Conservation (phyloP, 345 rosid genomes). For the Eutrema japonicum region DNA sequence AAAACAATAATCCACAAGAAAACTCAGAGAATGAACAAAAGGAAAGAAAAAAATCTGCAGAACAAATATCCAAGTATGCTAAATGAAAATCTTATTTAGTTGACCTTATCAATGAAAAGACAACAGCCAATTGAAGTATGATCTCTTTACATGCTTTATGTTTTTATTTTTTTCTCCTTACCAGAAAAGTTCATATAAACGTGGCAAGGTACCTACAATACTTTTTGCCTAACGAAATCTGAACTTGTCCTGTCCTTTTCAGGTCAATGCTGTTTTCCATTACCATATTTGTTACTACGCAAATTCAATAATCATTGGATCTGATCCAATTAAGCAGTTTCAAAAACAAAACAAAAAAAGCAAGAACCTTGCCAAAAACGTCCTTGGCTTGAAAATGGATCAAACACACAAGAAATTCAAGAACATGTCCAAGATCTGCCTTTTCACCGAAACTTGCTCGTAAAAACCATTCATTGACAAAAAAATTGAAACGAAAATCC, state of each 20-base stretch:
- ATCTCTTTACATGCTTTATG: constrained; percentile 1
- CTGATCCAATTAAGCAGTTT: constrained; percentile 29
- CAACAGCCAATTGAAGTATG: constrained; percentile 6
- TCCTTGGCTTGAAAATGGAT: constrained; percentile 8
- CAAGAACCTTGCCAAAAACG: not conserved
- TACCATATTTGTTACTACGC: constrained; percentile 33
- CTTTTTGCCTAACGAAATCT: constrained; percentile 31
- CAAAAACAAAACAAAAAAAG: not conserved
- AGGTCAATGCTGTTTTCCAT: constrained; percentile 37
- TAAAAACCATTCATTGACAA: constrained; percentile 2
- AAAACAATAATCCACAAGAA: constrained; percentile 8
- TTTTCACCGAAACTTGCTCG: not conserved
- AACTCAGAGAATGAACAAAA: constrained; percentile 1
- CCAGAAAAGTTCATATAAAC: constrained; percentile 29
- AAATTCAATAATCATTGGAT: constrained; percentile 33
- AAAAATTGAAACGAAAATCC: not conserved
- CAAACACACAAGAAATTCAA: constrained; percentile 28
- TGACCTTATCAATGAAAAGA: not conserved
- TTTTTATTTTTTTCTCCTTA: not conserved
- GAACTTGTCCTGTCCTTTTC: constrained; percentile 41
- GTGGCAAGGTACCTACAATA: constrained; percentile 36
- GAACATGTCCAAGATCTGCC: constrained; percentile 28
- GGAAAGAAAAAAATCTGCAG: not conserved
- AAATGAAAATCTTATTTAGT: constrained; percentile 4
- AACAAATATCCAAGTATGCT: not conserved